Evolutionary conservation across 139 green algal genomes (phyloP), one percentile per base, ranked within the genome.

Genomic region (Haematococcus lacustris): DNA sequence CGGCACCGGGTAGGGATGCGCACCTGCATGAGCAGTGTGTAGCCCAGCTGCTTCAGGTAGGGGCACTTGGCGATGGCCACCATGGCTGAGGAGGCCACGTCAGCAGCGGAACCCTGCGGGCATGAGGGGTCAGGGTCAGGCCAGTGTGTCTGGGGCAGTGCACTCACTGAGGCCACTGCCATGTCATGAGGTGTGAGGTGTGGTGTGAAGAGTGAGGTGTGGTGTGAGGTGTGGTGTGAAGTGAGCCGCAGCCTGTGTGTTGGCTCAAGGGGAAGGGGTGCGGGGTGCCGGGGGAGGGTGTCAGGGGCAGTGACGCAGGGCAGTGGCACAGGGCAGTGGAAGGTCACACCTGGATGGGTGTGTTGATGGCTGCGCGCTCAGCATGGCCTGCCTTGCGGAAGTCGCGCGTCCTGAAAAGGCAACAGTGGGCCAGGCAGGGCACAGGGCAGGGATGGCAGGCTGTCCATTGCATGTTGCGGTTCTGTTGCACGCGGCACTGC

Each of bases 301-400:
- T n/a, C n/a, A n/a, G n/a, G n/a, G n/a, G n/a, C n/a, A n/a, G n/a
- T n/a, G n/a, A 13, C 53, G 17, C 17, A 3, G 30, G 5, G 61
- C 33, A 68, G 23, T 47, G 35, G n/a, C 25, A 38, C 57, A 4
- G 38, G n/a, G n/a, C n/a, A n/a, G n/a, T n/a, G n/a, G n/a, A n/a
- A n/a, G n/a, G n/a, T n/a, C n/a, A n/a, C n/a, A 75, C 74, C 74
- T 84, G 79, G 76, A 99, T 97, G 61, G 95, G 95, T 0, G 95
- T 98, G 87, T 99, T 99, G 86, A 99, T 99, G 34, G 94, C 90
- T 0, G 93, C 93, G 26, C 95, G 86, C 83, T 95, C 71, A 2
- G 76, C 73, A 73, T 87, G 78, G 51, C 74, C 71, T n/a, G 3
- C 25, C 3, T 51, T 63, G 64, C 73, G 9, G 38, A 32, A 23